These are phyloP conservation scores for Pelargonium australe DNA, from an alignment of 441 rosid genomes.

Conservation along the genomic window DNA sequence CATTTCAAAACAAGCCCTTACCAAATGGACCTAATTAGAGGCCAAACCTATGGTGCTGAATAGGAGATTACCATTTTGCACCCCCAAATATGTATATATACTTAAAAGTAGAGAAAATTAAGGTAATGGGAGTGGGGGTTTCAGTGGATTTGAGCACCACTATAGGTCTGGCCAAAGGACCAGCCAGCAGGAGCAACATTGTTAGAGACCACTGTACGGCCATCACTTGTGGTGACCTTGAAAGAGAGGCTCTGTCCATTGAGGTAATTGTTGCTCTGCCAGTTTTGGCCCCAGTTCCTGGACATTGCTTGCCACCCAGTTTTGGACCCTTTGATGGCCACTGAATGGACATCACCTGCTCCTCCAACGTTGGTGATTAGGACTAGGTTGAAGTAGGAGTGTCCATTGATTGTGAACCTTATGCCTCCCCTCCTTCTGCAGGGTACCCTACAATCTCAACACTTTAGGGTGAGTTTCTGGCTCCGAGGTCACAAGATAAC, in stretches of 20 bases:
- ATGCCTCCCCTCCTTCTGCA: slow-evolving; percentile 63
- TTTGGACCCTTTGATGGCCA: slow-evolving; percentile 52
- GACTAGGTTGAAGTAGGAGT: slow-evolving; percentile 68
- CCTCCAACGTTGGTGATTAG: slow-evolving; percentile 67
- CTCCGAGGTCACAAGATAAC: too few relatives aligned
- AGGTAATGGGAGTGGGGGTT: background rate
- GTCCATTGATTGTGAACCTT: slow-evolving; percentile 64
- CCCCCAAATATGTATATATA: background rate
- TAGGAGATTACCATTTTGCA: background rate
- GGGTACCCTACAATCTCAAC: background rate
- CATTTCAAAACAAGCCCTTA: background rate
- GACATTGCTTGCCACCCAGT: slow-evolving; percentile 65
- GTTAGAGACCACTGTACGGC: slow-evolving; percentile 42
- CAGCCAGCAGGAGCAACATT: slow-evolving; percentile 51
- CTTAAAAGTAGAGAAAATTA: too few relatives aligned
- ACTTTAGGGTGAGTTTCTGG: too few relatives aligned
- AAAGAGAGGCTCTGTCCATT: slow-evolving; percentile 69
- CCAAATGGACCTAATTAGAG: background rate
- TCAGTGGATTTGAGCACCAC: slow-evolving; percentile 71
- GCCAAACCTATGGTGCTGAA: background rate
- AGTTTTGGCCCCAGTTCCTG: slow-evolving; percentile 74
- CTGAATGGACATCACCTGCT: slow-evolving; percentile 57
- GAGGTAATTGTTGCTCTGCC: slow-evolving; percentile 63
- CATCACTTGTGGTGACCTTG: slow-evolving; percentile 60
- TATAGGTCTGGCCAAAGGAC: slow-evolving; percentile 71